Evolutionary conservation across 108 stramenopile species (phyloP).

Genomic region (Epithemia pelagica): DNA sequence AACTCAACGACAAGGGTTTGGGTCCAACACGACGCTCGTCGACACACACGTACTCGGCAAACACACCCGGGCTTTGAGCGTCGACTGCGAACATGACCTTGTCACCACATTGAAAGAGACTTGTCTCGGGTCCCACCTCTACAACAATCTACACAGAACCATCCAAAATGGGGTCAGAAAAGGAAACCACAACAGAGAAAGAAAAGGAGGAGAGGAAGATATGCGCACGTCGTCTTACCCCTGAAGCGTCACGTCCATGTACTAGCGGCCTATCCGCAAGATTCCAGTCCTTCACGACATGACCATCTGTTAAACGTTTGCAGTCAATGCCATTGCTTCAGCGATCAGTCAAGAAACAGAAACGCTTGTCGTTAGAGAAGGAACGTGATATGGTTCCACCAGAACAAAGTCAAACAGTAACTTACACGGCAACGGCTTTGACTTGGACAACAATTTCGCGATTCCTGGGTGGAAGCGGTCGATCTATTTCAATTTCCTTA

Average conservation of each 20-base stretch:
- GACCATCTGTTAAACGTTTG: neutral
- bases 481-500: neutral
- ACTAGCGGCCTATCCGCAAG: neutral
- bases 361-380: neutral
- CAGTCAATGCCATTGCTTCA: neutral
- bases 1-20: neutral
- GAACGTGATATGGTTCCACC: neutral
- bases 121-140: neutral
- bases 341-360: neutral
- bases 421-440: neutral
- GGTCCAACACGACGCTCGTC: neutral
- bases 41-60: slow-evolving; percentile 3
- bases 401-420: neutral
- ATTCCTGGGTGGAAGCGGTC: neutral
- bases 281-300: neutral
- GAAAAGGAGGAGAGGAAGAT: neutral
- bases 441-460: neutral
- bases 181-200: neutral
- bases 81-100: slow-evolving; percentile 3
- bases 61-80: neutral
- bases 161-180: neutral
- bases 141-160: neutral
- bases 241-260: neutral
- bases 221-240: neutral
- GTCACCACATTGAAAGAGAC: neutral